Percentiles rank a stretch among this genome's conserved stretches.
phyloP scores from a whole-genome alignment of 1,284 basidiomycete genomes.

The Veloboletus limbatus region DNA sequence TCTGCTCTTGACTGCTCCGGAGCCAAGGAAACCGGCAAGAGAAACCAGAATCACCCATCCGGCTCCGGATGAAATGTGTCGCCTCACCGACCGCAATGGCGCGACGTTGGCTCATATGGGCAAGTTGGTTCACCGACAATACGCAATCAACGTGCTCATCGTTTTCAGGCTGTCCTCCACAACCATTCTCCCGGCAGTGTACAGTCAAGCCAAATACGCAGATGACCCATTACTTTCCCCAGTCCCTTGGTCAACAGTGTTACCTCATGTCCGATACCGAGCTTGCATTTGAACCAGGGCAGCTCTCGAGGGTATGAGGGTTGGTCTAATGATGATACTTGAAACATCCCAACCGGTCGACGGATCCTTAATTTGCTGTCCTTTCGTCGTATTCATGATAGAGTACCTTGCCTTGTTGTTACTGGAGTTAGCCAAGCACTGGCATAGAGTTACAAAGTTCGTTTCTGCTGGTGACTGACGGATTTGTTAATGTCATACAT shows the following conservation, averaged over 20 bases:
- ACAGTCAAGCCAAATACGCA: not conserved
- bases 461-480: no score
- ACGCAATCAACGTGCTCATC: constrained; percentile 2
- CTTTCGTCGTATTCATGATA: no score
- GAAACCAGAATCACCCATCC: not conserved
- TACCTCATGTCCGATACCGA: not conserved
- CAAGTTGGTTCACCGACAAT: constrained; percentile 4
- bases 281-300: not conserved
- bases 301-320: not conserved
- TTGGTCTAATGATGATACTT: not conserved
- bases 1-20: constrained; percentile 8
- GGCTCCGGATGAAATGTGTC: not conserved
- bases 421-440: no score
- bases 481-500: no score
- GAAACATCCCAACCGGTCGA: no score
- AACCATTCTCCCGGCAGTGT: not conserved
- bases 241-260: constrained; percentile 2
- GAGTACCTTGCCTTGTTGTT: no score
- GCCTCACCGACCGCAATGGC: not conserved
- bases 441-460: no score
- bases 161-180: constrained; percentile 3
- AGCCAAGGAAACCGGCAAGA: not conserved
- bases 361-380: no score
- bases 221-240: not conserved
- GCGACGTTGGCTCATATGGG: not conserved